These are phyloP conservation scores for Tricholoma sp. DNA, from an alignment of 768 basidiomycete genomes.

Conservation along the genomic window DNA sequence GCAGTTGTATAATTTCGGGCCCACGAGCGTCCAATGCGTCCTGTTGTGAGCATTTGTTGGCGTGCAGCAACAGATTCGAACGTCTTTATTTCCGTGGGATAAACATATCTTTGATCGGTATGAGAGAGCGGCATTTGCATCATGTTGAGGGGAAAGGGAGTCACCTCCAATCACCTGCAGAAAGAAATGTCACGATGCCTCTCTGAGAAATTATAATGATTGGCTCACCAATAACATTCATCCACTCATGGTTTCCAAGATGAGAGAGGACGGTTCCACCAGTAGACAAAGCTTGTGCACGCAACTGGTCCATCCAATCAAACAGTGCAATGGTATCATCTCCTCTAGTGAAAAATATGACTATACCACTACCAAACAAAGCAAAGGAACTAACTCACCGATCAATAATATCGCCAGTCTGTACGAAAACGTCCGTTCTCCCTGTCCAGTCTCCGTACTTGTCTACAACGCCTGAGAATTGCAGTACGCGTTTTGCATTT, in stretches of 20 bases:
- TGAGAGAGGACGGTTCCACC: constrained; percentile 76
- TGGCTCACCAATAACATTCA: constrained; percentile 80
- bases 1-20: constrained; percentile 80
- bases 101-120: constrained; percentile 64
- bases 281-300: constrained; percentile 60
- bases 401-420: constrained; percentile 96
- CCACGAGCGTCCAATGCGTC: constrained; percentile 80
- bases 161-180: constrained; percentile 82
- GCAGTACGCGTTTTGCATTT: constrained; percentile 75
- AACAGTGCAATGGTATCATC: constrained; percentile 88
- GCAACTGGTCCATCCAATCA: constrained; percentile 76
- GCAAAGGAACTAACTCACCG: constrained; percentile 39
- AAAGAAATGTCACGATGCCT: not conserved
- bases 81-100: constrained; percentile 73
- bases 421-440: constrained; percentile 80
- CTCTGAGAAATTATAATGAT: too few species aligned
- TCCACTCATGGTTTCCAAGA: constrained; percentile 95
- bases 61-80: constrained; percentile 72
- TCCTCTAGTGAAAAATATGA: constrained; percentile 46
- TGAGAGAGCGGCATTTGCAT: not conserved
- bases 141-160: constrained; percentile 4
- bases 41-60: constrained; percentile 68
- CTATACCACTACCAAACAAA: not conserved
- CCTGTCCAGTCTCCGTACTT: constrained; percentile 76
- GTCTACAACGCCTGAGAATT: constrained; percentile 76